A percentile compares a stretch with the other conserved stretches of the same genome.
Conservation (phyloP, 2,329 filamentous ascomycete species). For the Cladophialophora chaetospira region DNA sequence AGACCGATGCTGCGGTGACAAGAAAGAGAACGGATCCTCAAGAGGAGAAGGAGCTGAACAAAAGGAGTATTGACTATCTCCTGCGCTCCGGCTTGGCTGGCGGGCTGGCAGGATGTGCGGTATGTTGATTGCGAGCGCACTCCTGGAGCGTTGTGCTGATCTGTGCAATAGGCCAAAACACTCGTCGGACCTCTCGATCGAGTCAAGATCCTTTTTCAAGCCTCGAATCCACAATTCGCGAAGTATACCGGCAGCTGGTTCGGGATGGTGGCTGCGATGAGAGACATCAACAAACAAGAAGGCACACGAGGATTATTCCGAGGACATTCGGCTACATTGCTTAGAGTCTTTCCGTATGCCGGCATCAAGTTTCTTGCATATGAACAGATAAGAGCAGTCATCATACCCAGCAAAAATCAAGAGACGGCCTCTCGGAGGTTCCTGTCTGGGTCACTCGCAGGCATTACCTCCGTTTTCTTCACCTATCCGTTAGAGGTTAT, state of each 20-base stretch:
- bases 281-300: constrained; percentile 76
- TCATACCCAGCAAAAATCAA: constrained; percentile 71
- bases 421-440: constrained; percentile 77
- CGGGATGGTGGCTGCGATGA: constrained; percentile 78
- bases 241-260: constrained; percentile 91
- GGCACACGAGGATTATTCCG: constrained; percentile 80
- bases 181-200: constrained; percentile 93
- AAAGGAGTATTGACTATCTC: constrained; percentile 79
- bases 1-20: constrained; percentile 56
- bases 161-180: constrained; percentile 74
- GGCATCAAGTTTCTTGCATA: constrained; percentile 98
- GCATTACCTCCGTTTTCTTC: constrained; percentile 89
- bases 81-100: constrained; percentile 82
- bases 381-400: constrained; percentile 81
- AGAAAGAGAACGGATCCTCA: constrained; percentile 38
- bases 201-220: constrained; percentile 98
- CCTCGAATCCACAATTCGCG: constrained; percentile 87
- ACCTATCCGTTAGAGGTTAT: constrained; percentile 95
- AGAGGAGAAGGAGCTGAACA: constrained; percentile 57
- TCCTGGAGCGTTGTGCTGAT: constrained; percentile 20
- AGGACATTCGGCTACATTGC: constrained; percentile 88
- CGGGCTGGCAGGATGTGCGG: constrained; percentile 86
- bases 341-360: constrained; percentile 95
- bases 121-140: constrained; percentile 51
- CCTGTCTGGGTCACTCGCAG: constrained; percentile 53